Evolutionary conservation across 352 stramenopile genomes (phyloP), one percentile per base, ranked within the genome.

Genomic region (Globisporangium radiosum): DNA sequence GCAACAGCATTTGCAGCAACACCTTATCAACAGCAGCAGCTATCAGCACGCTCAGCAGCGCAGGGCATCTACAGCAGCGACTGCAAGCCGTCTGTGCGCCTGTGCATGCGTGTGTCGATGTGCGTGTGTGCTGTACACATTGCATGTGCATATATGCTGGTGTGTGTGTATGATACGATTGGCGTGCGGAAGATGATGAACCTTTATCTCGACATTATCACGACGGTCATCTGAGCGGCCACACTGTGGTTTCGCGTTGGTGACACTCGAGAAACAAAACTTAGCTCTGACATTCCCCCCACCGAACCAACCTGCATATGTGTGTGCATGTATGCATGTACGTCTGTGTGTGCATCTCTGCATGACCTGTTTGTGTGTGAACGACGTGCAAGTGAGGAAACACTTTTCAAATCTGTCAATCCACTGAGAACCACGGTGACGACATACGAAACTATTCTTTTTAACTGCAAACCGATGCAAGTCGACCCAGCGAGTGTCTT

Each of bases 181-280:
- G 19, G 52, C 59, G 60, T 78, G 68, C 65, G 80, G 75, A 93
- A 81, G 71, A 88, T 87, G 76, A 91, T 94, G 84, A 94, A 78
- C 72, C 71, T 71, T 81, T 83, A 85, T 88, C 82, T 92, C 81
- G 76, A 91, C 70, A 72, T 83, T 90, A 85, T 93, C 84, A 94
- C 81, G 84, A 94, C 84, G 84, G 84, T 94, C 84, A 87, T 91
- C 84, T 94, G 81, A 94, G 81, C 67, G 54, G 48, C 54, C 58
- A 72, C 55, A 52, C 42, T 66, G 58, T 64, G 49, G 64, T 59
- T 69, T 50, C 48, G 72, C 81, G 61, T 65, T 94, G 84, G 72
- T 89, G 83, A 92, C 64, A 93, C 73, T 91, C 80, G 81, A 90
- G 81, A 88, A 87, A 78, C 72, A 79, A 83, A 85, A 87, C 64